phyloP scores from a whole-genome alignment of 306 rosid genomes.

The Rosa persica region DNA sequence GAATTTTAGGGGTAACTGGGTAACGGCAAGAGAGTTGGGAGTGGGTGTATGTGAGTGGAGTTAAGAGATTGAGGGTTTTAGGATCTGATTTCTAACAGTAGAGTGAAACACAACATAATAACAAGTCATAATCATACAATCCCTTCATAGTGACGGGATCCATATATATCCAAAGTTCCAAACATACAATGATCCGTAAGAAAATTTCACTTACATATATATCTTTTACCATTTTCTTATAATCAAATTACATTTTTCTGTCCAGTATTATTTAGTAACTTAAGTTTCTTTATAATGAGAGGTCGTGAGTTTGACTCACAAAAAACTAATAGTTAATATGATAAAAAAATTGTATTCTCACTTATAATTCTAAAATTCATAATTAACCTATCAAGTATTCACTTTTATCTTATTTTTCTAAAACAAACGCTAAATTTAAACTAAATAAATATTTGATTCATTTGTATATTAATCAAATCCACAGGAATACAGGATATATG shows the following conservation, averaged over 20 bases:
- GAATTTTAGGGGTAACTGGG: background rate
- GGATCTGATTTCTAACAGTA: background rate
- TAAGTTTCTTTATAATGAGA: too few relatives aligned
- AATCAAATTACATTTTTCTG: background rate
- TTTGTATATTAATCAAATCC: background rate
- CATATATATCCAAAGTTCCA: background rate
- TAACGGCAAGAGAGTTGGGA: background rate
- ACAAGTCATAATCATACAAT: background rate
- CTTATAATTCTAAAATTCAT: background rate
- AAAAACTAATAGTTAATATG: too few relatives aligned
- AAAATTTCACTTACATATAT: background rate
- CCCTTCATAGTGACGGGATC: background rate
- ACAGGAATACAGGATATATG: background rate
- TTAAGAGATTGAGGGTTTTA: background rate
- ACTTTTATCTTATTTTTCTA: background rate
- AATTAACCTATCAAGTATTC: background rate
- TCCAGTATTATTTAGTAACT: too few relatives aligned
- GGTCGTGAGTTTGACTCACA: too few relatives aligned
- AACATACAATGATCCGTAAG: background rate
- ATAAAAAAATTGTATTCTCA: background rate
- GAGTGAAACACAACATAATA: background rate
- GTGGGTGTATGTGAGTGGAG: background rate
- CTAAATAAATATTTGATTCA: background rate
- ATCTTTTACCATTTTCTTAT: background rate
- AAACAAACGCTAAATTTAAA: background rate